Conservation (phyloP, 257 asterid species). For the Knoxia roxburghii region DNA sequence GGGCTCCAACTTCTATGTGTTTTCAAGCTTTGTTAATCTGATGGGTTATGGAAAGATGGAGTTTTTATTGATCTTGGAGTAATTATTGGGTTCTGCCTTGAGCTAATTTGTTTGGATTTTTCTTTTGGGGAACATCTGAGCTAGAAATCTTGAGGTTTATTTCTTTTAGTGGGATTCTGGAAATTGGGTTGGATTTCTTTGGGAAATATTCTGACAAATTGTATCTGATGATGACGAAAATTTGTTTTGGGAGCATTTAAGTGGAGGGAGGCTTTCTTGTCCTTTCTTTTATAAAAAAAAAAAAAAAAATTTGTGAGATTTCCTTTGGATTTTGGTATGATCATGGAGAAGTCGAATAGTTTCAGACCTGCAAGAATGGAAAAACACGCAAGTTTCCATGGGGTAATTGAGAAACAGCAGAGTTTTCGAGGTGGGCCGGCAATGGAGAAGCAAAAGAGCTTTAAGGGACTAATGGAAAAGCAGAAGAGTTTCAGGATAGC, state of each 20-base stretch:
- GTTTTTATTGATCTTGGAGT: conserved; percentile 10
- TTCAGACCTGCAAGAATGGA: conserved; percentile 41
- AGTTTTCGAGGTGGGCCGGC: conserved; percentile 46
- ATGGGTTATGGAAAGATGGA: conserved; percentile 10
- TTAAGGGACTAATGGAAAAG: conserved; percentile 86
- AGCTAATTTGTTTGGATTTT: conserved; percentile 17
- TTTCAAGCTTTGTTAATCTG: conserved; percentile 21
- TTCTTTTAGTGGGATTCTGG: not conserved
- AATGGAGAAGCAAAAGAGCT: conserved; percentile 88
- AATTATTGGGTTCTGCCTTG: conserved; percentile 9
- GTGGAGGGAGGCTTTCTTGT: not conserved
- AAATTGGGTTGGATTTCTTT: not conserved
- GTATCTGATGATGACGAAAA: conserved; percentile 29
- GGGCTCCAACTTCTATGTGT: conserved; percentile 15
- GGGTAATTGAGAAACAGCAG: conserved; percentile 59
- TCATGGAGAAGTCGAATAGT: conserved; percentile 25
- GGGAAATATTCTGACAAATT: conserved; percentile 12
- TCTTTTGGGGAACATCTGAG: not conserved
- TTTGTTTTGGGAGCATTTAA: not conserved
- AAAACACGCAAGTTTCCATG: conserved; percentile 53
- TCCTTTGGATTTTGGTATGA: conserved; percentile 4
- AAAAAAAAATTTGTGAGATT: too few relatives aligned
- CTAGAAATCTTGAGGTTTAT: not conserved
- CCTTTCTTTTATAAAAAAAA: not conserved
- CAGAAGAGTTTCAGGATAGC: conserved; percentile 91